Evolutionary conservation across 352 stramenopile genomes (phyloP).

Genomic region (Pythium insidiosum): DNA sequence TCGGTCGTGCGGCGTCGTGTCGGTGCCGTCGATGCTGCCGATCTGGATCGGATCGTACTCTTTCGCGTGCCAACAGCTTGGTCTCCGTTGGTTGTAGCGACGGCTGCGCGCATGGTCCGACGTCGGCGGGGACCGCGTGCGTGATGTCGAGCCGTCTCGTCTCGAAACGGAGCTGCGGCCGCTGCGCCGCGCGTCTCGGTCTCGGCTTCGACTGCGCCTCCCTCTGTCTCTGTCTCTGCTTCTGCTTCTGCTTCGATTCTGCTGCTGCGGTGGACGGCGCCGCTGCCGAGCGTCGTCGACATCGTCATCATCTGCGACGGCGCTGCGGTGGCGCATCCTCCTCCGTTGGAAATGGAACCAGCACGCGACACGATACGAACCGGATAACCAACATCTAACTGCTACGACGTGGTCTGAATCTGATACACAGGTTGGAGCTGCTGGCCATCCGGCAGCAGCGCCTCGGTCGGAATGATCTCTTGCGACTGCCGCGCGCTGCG

Average conservation of each 20-base stretch:
- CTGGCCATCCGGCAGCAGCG: slow-evolving; percentile 11
- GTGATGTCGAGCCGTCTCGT: background rate
- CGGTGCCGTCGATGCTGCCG: slow-evolving; percentile 67
- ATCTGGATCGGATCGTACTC: slow-evolving; percentile 61
- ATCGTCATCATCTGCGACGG: background rate
- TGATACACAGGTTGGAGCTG: slow-evolving; percentile 11
- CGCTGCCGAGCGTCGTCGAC: background rate
- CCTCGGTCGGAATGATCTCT: slow-evolving; percentile 9
- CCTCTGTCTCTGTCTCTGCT: slow-evolving; percentile 1
- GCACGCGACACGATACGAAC: background rate
- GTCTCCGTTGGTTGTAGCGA: background rate
- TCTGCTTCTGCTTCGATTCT: slow-evolving; percentile 6
- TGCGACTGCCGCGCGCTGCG: slow-evolving; percentile 8
- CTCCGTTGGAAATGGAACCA: no score
- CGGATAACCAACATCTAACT: background rate
- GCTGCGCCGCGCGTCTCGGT: background rate
- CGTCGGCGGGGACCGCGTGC: background rate
- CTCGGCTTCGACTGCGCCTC: background rate
- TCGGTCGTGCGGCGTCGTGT: slow-evolving; percentile 52
- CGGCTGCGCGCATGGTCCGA: background rate
- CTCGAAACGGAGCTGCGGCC: background rate
- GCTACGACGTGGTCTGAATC: slow-evolving; percentile 5
- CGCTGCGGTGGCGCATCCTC: no score
- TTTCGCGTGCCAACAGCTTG: slow-evolving; percentile 48
- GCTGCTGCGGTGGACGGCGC: background rate